Conservation (phyloP, 768 basidiomycete genomes). For the Tylopilus rubrobrunneus region DNA sequence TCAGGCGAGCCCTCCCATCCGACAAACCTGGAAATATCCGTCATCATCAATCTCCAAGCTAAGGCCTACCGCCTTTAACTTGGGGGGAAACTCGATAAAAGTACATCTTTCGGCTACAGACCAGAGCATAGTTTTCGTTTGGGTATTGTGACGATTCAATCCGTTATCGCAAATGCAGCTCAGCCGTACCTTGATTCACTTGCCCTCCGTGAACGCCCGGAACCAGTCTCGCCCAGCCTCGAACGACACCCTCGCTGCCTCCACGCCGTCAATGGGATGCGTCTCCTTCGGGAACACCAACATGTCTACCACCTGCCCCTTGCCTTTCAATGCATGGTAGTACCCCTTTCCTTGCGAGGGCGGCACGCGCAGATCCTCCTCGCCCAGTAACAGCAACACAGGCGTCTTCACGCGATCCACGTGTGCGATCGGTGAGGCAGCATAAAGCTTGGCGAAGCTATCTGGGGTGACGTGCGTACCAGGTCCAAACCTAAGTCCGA, state of each 20-base stretch:
- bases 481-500: slow-evolving; percentile 33
- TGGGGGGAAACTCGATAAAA: too few relatives aligned
- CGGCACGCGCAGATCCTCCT: slow-evolving; percentile 57
- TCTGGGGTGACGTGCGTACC: slow-evolving; percentile 41
- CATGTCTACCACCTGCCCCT: slow-evolving; percentile 47
- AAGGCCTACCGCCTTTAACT: too few relatives aligned
- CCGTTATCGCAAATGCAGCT: too few relatives aligned
- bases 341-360: slow-evolving; percentile 58
- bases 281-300: slow-evolving; percentile 58
- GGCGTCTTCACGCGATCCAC: slow-evolving; percentile 48
- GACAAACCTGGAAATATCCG: too few relatives aligned
- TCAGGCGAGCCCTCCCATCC: too few relatives aligned
- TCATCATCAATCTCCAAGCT: too few relatives aligned
- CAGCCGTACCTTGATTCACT: not conserved
- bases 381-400: slow-evolving; percentile 58
- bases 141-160: not conserved
- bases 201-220: slow-evolving; percentile 14
- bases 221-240: slow-evolving; percentile 55
- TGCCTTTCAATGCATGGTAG: slow-evolving; percentile 62
- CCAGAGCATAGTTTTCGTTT: not conserved
- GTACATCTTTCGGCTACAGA: too few relatives aligned
- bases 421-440: slow-evolving; percentile 53
- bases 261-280: slow-evolving; percentile 63
- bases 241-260: slow-evolving; percentile 50
- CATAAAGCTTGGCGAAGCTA: slow-evolving; percentile 41